Evolutionary conservation across 306 rosid genomes (phyloP).

Genomic region (Carpinus fangiana): DNA sequence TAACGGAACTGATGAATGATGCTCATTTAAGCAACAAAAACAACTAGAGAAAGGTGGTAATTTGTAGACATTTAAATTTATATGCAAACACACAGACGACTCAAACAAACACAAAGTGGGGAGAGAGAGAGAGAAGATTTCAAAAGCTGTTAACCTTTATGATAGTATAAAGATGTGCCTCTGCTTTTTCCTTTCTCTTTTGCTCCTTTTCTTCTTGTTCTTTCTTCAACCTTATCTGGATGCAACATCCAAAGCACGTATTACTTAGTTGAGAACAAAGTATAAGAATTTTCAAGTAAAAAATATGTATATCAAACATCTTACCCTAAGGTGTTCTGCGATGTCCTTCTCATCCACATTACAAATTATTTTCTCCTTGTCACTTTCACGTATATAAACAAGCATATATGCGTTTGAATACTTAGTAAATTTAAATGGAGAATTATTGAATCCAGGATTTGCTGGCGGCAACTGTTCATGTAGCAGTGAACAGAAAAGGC

Average conservation of each 20-base stretch:
- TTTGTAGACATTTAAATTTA: not conserved
- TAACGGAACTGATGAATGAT: not conserved
- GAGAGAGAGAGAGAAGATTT: not conserved
- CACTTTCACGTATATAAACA: conserved; percentile 86
- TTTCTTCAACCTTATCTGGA: conserved; percentile 77
- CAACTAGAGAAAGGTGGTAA: not conserved
- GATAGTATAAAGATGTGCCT: conserved; percentile 86
- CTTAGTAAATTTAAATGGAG: conserved; percentile 87
- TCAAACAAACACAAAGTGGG: not conserved
- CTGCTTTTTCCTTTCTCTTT: conserved; percentile 82
- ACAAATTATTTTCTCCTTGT: conserved; percentile 86
- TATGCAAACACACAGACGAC: not conserved
- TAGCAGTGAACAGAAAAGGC: conserved; percentile 22
- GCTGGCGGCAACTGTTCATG: conserved; percentile 70
- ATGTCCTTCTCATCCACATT: conserved; percentile 86
- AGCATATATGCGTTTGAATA: conserved; percentile 96
- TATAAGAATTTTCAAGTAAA: not conserved
- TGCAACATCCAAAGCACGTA: conserved; percentile 4
- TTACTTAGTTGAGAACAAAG: not conserved
- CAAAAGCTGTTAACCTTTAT: conserved; percentile 58
- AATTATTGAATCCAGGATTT: conserved; percentile 84
- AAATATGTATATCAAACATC: conserved; percentile 2
- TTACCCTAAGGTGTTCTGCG: conserved; percentile 86
- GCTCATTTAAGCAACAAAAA: not conserved
- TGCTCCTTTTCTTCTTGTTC: conserved; percentile 89